Percentiles rank a stretch among this genome's conserved stretches.
Evolutionary conservation across 2,329 filamentous ascomycete species (phyloP).

Genomic region (Ceratocystis colombiana): DNA sequence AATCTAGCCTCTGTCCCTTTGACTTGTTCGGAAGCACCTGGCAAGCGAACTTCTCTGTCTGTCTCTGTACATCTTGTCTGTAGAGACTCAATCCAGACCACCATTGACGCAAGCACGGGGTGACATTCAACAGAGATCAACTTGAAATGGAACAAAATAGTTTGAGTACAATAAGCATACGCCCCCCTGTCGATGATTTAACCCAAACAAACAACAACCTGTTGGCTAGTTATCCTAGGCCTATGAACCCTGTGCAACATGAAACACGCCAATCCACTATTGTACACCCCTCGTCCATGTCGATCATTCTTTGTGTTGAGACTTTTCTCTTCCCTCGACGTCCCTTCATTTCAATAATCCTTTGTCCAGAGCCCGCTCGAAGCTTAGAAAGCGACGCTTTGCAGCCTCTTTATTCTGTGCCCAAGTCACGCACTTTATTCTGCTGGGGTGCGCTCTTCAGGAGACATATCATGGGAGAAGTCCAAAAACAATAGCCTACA

Average conservation of each 20-base stretch:
- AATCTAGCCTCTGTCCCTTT: too few relatives aligned
- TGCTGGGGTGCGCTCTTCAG: background rate
- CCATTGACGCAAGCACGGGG: background rate
- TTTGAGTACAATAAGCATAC: constrained; percentile 2
- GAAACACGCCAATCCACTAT: constrained; percentile 8
- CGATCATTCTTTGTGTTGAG: constrained; percentile 12
- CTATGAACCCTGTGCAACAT: constrained; percentile 10
- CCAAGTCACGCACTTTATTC: background rate
- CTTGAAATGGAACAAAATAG: background rate
- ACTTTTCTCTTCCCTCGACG: background rate
- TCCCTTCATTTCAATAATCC: background rate
- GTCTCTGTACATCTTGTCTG: too few relatives aligned
- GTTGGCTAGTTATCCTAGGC: background rate
- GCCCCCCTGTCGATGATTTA: constrained; percentile 1
- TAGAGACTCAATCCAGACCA: background rate
- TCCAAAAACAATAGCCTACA: background rate
- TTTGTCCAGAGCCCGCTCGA: too few relatives aligned
- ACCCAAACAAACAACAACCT: background rate
- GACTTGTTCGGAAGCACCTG: too few relatives aligned
- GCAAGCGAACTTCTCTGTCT: too few relatives aligned
- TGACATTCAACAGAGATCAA: background rate
- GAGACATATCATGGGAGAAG: background rate
- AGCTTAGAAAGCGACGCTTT: too few relatives aligned
- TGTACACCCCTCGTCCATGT: background rate
- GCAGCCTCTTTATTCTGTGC: background rate